Percentiles rank a stretch among this genome's conserved stretches.
Conservation (phyloP, 1,284 basidiomycete genomes). For the Moesziomyces antarcticus region DNA sequence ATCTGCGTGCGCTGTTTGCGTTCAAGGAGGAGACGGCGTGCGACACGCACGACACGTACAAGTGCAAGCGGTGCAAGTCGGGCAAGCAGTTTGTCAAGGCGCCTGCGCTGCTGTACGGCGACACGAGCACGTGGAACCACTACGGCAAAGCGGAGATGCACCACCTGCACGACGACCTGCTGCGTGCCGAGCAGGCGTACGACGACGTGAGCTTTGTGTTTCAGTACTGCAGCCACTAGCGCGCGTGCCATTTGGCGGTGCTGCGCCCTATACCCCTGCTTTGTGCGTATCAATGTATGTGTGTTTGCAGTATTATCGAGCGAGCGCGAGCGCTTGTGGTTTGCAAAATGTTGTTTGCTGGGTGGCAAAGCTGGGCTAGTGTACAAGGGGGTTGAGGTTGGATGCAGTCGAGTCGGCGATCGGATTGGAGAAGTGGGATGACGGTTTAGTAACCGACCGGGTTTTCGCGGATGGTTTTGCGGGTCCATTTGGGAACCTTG, state of each 20-base stretch:
- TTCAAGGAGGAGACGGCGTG: constrained; percentile 89
- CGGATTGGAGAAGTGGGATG: no score
- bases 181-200: constrained; percentile 86
- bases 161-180: constrained; percentile 92
- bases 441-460: constrained; percentile 49
- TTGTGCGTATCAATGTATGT: neutral
- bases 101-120: constrained; percentile 89
- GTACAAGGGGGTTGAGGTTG: constrained; percentile 6
- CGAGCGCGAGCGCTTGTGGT: neutral
- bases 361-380: constrained; percentile 9
- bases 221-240: constrained; percentile 67
- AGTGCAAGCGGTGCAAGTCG: constrained; percentile 92
- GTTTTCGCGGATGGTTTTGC: constrained; percentile 44
- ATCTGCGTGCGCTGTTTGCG: constrained; percentile 88
- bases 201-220: constrained; percentile 76
- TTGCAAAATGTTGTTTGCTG: neutral
- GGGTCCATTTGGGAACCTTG: constrained; percentile 72
- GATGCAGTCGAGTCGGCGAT: neutral
- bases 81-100: constrained; percentile 87
- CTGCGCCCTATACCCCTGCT: neutral
- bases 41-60: constrained; percentile 83
- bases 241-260: neutral
- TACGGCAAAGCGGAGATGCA: constrained; percentile 87
- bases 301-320: neutral
- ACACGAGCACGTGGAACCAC: constrained; percentile 99